Conservation (phyloP, 306 rosid genomes). For the Inga oerstediana region DNA sequence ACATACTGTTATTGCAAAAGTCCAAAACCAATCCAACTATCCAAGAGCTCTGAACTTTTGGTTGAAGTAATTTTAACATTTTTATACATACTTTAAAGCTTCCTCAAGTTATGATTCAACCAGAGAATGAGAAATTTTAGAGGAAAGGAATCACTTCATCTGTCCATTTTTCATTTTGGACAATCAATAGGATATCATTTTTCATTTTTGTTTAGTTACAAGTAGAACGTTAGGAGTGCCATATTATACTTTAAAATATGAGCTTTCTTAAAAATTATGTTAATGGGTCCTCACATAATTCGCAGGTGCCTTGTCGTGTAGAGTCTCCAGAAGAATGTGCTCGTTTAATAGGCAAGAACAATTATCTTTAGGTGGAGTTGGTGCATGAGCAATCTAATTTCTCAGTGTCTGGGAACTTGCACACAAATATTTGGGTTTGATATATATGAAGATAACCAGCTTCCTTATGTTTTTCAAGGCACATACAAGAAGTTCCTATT, state of each 20-base stretch:
- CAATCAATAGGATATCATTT: not conserved
- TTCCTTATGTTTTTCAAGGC: not conserved
- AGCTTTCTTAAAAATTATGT: conserved; percentile 24
- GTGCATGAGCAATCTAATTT: not conserved
- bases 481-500: not conserved
- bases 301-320: conserved; percentile 77
- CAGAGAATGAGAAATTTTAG: not conserved
- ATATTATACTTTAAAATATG: conserved; percentile 9
- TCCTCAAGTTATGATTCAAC: no score
- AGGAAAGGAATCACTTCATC: not conserved
- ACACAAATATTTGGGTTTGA: not conserved
- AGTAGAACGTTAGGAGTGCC: not conserved
- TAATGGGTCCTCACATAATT: conserved; percentile 35
- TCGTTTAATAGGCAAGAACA: conserved; percentile 11
- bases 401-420: not conserved
- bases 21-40: no score
- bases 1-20: no score
- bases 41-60: no score
- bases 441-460: not conserved
- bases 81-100: no score
- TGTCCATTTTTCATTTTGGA: not conserved
- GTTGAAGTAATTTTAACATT: no score
- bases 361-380: not conserved
- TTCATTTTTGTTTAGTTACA: not conserved
- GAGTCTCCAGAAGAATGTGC: conserved; percentile 53